phyloP scores from a whole-genome alignment of 352 stramenopile species.

The Phytophthora citricola region DNA sequence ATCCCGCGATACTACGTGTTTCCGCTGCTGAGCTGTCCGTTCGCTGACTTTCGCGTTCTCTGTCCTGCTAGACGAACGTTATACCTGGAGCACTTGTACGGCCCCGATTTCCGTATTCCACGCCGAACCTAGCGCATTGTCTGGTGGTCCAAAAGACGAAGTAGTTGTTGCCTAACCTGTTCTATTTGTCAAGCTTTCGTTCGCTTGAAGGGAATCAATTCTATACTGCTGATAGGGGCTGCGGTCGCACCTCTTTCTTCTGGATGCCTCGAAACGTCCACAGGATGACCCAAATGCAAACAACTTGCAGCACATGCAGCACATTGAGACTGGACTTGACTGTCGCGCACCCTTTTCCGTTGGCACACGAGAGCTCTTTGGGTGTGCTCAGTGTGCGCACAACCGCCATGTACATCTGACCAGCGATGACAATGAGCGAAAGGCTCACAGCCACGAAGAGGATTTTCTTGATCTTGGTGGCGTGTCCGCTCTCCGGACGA shows the following conservation, averaged over 20 bases:
- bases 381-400: conserved; percentile 14
- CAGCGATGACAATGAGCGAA: conserved; percentile 33
- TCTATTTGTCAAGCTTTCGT: background rate
- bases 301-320: conserved; percentile 38
- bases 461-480: conserved; percentile 34
- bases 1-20: conserved; percentile 57
- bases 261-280: conserved; percentile 33
- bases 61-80: conserved; percentile 53
- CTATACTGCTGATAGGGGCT: conserved; percentile 17
- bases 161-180: too few species aligned
- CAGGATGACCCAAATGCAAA: conserved; percentile 31
- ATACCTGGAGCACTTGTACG: conserved; percentile 71
- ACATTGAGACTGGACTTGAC: conserved; percentile 33
- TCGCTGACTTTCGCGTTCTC: conserved; percentile 53
- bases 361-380: conserved; percentile 56
- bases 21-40: conserved; percentile 51
- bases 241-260: conserved; percentile 14
- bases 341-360: conserved; percentile 50
- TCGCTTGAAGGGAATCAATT: background rate
- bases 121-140: conserved; percentile 13
- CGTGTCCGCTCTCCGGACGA: conserved; percentile 17
- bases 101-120: conserved; percentile 47
- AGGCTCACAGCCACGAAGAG: conserved; percentile 28
- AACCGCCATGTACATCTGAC: conserved; percentile 55
- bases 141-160: too few species aligned